Base-by-base conservation (phyloP, 495 filamentous ascomycete species). In the Pyronema omphalodes region DNA sequence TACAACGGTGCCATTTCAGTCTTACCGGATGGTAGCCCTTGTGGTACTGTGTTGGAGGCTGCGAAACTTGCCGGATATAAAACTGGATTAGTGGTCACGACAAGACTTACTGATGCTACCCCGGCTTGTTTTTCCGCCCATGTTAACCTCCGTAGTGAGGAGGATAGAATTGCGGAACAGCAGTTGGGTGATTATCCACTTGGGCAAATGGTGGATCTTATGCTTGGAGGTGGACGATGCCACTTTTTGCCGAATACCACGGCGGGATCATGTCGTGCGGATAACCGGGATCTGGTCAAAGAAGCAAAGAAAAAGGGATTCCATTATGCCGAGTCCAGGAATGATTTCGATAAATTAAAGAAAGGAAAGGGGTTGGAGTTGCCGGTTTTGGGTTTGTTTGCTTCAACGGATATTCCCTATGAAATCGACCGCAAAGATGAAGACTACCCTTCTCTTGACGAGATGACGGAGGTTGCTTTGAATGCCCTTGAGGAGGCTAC, bases 1-100 rank as follows among this genome's bases (percentile, higher is more conserved):
- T 98, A 96, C 68, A 98, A 98, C 65, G 86, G 84, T 12, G 91
- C 91, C 51, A 96, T 98, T 58, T 83, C 87, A 12, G 82, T 93
- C 59, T 72, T 89, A 11, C 88, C 88, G 0, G 80, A 89, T 64
- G 79, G 81, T 63, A 76, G 76, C 3, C 87, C 91, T 1, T 98
- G 91, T 63, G 93, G 89, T 3, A 94, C 87, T 1, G 85, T 98
- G 2, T 75, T 98, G 19, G 91, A 98, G 71, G 91, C 91, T 0
- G 91, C 91, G 50, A 88, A 94, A 68, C 74, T 80, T 62, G 83
- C 81, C 0, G 91, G 91, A 1, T 95, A 94, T 59, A 81, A 80
- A 69, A 98, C 91, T 0, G 91, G 93, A 7, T 66, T 98, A 62
- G 91, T 96, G 7, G 91, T 96, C 15, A 98, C 91, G 1, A 98